Conservation (phyloP, 2,329 filamentous ascomycete genomes). For the Aspergillus bombycis region DNA sequence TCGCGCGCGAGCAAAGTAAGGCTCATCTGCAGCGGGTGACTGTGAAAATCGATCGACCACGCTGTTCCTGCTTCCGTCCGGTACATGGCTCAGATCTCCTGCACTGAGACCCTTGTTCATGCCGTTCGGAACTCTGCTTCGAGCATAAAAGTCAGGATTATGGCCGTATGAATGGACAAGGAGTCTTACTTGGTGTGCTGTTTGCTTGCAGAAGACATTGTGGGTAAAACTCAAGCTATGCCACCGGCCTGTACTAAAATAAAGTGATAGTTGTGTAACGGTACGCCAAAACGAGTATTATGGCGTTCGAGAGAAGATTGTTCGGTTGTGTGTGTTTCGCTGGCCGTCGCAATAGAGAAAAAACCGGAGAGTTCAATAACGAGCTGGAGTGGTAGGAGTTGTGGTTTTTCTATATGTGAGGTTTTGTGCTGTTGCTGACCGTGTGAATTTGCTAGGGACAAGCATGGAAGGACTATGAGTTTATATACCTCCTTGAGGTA, state of each 20-base stretch:
- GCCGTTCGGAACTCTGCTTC: constrained; percentile 24
- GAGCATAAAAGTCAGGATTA: constrained; percentile 5
- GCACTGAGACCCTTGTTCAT: constrained; percentile 30
- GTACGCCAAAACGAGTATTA: too few relatives aligned
- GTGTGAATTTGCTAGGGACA: constrained; percentile 7
- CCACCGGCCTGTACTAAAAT: not conserved
- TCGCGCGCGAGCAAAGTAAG: constrained; percentile 37
- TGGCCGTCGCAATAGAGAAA: not conserved
- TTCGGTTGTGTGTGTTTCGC: not conserved
- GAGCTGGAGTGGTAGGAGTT: not conserved
- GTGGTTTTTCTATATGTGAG: not conserved
- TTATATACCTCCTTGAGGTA: constrained; percentile 18
- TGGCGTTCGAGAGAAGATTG: not conserved
- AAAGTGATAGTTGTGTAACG: not conserved
- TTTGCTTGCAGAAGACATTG: constrained; percentile 22
- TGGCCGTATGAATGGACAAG: not conserved
- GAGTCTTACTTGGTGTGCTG: constrained; percentile 20
- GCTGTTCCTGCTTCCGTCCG: constrained; percentile 25
- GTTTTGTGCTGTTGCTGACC: not conserved
- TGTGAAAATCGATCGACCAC: constrained; percentile 32
- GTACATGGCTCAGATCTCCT: constrained; percentile 32
- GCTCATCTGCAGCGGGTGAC: constrained; percentile 31
- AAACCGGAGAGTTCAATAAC: not conserved
- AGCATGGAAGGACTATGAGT: not conserved
- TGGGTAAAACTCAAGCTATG: not conserved